Percentiles rank a stretch among this genome's conserved stretches.
phyloP scores from a whole-genome alignment of 2,329 filamentous ascomycete genomes.

The Venturia aucupariae region DNA sequence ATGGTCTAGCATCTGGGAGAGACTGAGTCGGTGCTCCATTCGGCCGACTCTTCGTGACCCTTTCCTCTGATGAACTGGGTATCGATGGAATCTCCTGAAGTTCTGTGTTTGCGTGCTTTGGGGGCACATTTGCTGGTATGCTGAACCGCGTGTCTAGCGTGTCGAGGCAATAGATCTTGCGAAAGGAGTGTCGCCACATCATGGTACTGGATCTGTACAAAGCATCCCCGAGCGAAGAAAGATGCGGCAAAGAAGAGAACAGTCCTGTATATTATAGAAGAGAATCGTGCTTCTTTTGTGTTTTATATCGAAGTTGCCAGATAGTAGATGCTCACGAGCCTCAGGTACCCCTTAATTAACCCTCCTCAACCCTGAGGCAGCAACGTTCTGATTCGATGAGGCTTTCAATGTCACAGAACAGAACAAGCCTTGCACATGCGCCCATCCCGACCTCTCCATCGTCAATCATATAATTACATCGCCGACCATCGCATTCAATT shows the following conservation, averaged over 20 bases:
- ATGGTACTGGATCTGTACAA: conserved; percentile 21
- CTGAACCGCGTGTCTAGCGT: conserved; percentile 66
- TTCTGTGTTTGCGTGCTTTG: conserved; percentile 29
- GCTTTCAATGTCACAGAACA: not conserved
- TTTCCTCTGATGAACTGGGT: conserved; percentile 20
- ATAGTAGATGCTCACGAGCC: not conserved
- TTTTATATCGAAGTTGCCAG: conserved; percentile 7
- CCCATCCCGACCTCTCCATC: not conserved
- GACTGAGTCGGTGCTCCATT: conserved; percentile 21
- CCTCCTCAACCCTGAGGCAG: not conserved
- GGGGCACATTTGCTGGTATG: conserved; percentile 58
- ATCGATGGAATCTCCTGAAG: conserved; percentile 25
- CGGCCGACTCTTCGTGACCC: conserved; percentile 15
- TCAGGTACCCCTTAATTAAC: conserved; percentile 5
- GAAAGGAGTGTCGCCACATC: conserved; percentile 39
- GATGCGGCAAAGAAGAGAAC: not conserved
- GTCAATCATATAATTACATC: not conserved
- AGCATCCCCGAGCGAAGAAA: conserved; percentile 7
- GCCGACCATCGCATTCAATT: not conserved
- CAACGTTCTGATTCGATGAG: not conserved
- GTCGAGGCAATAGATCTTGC: conserved; percentile 53
- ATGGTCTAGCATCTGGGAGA: conserved; percentile 41
- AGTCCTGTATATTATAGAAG: no score
- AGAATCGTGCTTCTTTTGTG: not conserved
- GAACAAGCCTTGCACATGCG: not conserved